Evolutionary conservation across 495 filamentous ascomycete species (phyloP).

Genomic region (Aspergillus sclerotioniger): DNA sequence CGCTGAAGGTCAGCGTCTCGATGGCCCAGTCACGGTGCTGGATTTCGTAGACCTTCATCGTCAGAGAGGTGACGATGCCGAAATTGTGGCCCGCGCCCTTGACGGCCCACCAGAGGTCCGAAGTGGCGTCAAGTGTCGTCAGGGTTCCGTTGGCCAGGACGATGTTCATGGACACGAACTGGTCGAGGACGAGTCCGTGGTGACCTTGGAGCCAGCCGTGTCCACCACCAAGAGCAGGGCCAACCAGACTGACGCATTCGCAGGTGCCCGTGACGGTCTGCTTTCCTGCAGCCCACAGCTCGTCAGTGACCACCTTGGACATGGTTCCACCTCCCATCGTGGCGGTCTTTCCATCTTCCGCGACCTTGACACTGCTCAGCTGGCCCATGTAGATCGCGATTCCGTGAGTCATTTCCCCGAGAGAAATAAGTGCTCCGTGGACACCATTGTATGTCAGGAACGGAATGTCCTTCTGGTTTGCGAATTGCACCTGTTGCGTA

Average conservation of each 20-base stretch:
- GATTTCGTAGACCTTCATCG: constrained; percentile 20
- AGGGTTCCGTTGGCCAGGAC: constrained; percentile 17
- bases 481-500: constrained; percentile 14
- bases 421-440: constrained; percentile 13
- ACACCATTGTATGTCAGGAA: constrained; percentile 21
- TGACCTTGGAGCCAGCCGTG: constrained; percentile 20
- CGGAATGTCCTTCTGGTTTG: constrained; percentile 14
- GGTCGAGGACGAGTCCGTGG: constrained; percentile 17
- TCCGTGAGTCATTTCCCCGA: constrained; percentile 14
- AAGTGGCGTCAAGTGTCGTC: neutral
- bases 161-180: constrained; percentile 16
- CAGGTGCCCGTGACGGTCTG: constrained; percentile 21
- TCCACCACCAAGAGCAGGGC: constrained; percentile 20
- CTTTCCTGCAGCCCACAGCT: constrained; percentile 16
- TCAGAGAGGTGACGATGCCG: constrained; percentile 22
- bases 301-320: constrained; percentile 8
- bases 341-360: constrained; percentile 14
- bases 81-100: constrained; percentile 23
- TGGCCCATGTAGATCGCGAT: constrained; percentile 22
- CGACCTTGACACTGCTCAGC: constrained; percentile 11
- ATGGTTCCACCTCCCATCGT: constrained; percentile 19
- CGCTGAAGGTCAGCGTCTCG: constrained; percentile 30
- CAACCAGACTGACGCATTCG: constrained; percentile 19
- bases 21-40: constrained; percentile 11
- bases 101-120: constrained; percentile 22